phyloP scores from a whole-genome alignment of 352 stramenopile genomes.

The Phytopythium chamaehyphon region DNA sequence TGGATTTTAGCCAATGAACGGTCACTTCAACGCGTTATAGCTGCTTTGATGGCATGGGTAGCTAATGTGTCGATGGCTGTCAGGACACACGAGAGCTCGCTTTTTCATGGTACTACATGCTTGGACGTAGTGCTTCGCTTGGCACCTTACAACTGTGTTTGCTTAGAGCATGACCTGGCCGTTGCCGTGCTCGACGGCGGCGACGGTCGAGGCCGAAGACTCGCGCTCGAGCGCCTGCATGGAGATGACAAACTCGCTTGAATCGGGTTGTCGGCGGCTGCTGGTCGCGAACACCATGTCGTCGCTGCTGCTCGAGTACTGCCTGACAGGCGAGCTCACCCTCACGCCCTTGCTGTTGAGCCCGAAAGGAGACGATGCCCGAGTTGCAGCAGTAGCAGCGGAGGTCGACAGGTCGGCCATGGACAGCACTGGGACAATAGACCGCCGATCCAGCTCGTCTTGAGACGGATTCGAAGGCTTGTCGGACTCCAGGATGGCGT shows the following conservation, averaged over 20 bases:
- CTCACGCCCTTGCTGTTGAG: conserved; percentile 14
- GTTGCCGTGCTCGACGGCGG: conserved; percentile 4
- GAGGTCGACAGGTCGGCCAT: conserved; percentile 15
- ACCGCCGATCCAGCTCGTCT: not conserved
- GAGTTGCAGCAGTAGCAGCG: conserved; percentile 11
- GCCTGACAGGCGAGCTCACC: conserved; percentile 22
- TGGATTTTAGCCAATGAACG: too few species aligned
- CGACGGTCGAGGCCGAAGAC: conserved; percentile 7
- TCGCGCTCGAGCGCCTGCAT: conserved; percentile 16
- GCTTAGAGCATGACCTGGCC: conserved; percentile 23
- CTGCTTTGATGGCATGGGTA: too few species aligned
- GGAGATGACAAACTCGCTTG: conserved; percentile 22
- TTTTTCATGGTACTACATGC: too few species aligned
- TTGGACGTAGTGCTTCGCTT: too few species aligned
- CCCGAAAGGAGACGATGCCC: conserved; percentile 18
- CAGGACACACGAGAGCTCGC: too few species aligned
- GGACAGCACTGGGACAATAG: not conserved
- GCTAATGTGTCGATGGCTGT: too few species aligned
- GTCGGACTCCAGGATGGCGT: conserved; percentile 10
- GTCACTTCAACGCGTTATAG: not conserved
- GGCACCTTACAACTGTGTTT: too few species aligned
- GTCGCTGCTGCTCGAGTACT: conserved; percentile 8
- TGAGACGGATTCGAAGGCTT: not conserved
- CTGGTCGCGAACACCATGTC: conserved; percentile 26
- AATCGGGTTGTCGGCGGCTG: conserved; percentile 8